phyloP scores from a whole-genome alignment of 352 stramenopile genomes.

The Globisporangium irregulare region DNA sequence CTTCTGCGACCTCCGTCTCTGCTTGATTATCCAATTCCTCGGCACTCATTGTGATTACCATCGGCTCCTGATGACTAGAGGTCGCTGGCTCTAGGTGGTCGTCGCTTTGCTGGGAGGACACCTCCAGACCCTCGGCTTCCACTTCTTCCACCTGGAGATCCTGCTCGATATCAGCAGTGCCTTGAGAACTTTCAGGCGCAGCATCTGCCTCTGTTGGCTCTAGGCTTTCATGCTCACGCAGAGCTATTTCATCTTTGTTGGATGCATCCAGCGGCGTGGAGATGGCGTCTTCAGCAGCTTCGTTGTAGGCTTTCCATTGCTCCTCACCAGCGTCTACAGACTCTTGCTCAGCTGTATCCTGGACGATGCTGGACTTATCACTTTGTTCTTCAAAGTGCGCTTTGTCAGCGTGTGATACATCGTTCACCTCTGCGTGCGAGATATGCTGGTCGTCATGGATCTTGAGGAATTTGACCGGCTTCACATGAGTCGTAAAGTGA shows the following conservation, averaged over 20 bases:
- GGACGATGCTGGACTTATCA: background rate
- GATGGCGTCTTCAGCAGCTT: conserved; percentile 1
- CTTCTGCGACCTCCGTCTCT: conserved; percentile 41
- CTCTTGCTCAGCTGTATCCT: background rate
- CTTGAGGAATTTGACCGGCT: background rate
- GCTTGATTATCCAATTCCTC: conserved; percentile 21
- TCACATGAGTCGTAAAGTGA: background rate
- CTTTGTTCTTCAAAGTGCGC: background rate
- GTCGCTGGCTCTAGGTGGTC: background rate
- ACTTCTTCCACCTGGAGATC: conserved; percentile 8
- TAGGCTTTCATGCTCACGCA: background rate
- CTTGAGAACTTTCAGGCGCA: background rate
- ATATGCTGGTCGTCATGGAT: background rate
- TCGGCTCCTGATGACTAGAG: background rate
- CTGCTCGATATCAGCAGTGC: background rate
- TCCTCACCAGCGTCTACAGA: background rate
- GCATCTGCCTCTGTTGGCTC: background rate
- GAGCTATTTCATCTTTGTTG: background rate
- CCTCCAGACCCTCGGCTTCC: background rate
- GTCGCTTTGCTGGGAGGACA: background rate
- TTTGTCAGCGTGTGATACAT: background rate
- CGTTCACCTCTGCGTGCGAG: background rate
- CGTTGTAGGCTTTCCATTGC: conserved; percentile 8
- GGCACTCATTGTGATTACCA: background rate
- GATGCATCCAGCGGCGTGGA: background rate